Evolutionary conservation across 257 asterid genomes (phyloP), one percentile per base, ranked within the genome.

Genomic region (Voacanga thouarsii): DNA sequence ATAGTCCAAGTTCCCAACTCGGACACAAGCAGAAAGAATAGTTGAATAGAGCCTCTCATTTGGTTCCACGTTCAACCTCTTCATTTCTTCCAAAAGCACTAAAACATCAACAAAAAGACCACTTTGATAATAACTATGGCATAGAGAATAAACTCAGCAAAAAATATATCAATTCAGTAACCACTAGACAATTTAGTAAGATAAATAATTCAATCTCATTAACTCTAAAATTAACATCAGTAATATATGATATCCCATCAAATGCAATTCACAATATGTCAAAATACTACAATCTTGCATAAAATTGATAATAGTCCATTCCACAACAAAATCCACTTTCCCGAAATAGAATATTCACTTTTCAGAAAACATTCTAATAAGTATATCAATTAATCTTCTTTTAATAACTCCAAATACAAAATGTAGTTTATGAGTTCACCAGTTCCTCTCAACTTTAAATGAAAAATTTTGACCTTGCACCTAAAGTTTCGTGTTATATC

Each of bases 81-180:
- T 87, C 93, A 93, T 90, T 83, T 89, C 93, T 78, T 90, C 89
- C 82, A 90, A 80, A 43, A 91, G 83, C 47, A 68, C 80, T 56
- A 91, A 78, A 73, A 79, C 93, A 47, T 89, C 83, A 75, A 88
- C 90, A 60, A 90, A 88, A 74, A 89, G 90, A 74, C 78, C 86
- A 79, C 64, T 81, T 78, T 89, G 94, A 74, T 94, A 91, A 81
- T 93, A 91, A 56, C 94, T 93, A 89, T 80, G 49, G 55, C 67
- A 55, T 26, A 6, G 37, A 63, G 37, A 45, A n/a, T 28, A 16
- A 26, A 43, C 18, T 21, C 49, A 75, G 49, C 56, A 61, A 55
- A 37, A 43, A n/a, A 75, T n/a, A 16, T 37, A 60, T 59, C 71
- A 59, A 75, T 57, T 63, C 30, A 63, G 37, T 33, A 33, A 33